Base-by-base conservation (phyloP, 768 basidiomycete genomes). In the Chiua virens region DNA sequence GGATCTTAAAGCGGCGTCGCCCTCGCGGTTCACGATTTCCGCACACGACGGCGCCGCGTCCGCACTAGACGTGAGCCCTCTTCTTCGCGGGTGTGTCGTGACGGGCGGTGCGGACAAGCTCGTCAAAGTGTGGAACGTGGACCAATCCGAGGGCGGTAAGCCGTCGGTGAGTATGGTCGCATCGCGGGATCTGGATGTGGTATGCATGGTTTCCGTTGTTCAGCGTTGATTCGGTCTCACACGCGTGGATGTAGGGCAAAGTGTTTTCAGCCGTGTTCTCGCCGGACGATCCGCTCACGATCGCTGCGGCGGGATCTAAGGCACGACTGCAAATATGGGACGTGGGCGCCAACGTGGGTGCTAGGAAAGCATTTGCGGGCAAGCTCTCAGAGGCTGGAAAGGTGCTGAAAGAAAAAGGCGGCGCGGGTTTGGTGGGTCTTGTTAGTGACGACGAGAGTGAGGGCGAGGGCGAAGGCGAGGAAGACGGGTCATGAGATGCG, bases 281-380 rank as follows among this genome's bases (percentile, higher is more conserved):
- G 7, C 96, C 97, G 0, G 96, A 98, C 65, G 90, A 95, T 62
- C 89, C 94, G 2, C 82, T 98, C 45, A 97, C 91, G 8, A 70
- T 99, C 42, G 96, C 95, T 3, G 94, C 93, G 4, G 96, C 89
- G 27, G 97, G 97, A 13, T 95, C 92, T 3, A 89, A 92, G 63
- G 96, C 92, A 2, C 93, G 88, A 65, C 69, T 99, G 7, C 96
- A 98, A 67, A 77, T 99, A 15, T 99, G 96, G 96, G 96, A 99
- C 62, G 80, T 96, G 36, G 90, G 85, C 10, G 80, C 89, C 5
- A 98, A 91, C 65, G 71, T 77, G 17, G 89, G 90, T 22, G 91
- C 83, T 10, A 78, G 94, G 42, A 91, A 90, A 63, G 86, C 86
- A 0, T 94, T 98, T 48, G 86, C 83, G 0, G 71, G 79, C 8